Evolutionary conservation across 140 eudicot genomes (phyloP), one percentile per base, ranked within the genome.

Genomic region (Senecio squalidus): DNA sequence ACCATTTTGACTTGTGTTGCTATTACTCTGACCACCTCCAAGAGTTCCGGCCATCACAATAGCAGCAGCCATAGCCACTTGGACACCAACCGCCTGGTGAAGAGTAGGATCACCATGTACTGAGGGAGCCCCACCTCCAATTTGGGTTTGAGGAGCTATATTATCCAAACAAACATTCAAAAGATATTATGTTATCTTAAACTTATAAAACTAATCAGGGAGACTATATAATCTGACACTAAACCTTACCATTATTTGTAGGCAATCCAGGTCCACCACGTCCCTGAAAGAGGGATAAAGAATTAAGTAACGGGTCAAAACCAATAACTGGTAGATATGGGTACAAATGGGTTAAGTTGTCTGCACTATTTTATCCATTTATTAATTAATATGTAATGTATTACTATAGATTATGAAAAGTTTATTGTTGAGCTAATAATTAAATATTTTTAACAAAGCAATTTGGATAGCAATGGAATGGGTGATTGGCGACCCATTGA

Each of bases 21-120:
- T 64, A 56, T 66, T 71, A 64, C 51, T 27, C 71, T 90, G 98
- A 83, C 70, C 79, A 50, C 84, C 77, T 57, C 95, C 97, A 59
- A 82, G 88, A 58, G 80, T 76, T 75, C 87, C 87, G 25, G 94
- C 80, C 92, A 91, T 86, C 58, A 84, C 79, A 26, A 77, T 58
- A 59, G 94, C 94, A 74, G 96, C 96, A 79, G 96, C 75, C 77
- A 77, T 82, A 26, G 98, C 94, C 31, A 68, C 80, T 55, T 82
- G 84, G 44, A 74, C 64, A 71, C 92, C 98, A 62, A 86, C 38
- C 45, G 89, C 78, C 59, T 78, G 95, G 40, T 80, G 74, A 58
- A 74, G 49, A 61, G 61, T 61, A 55, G 90, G 62, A 59, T 80
- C 85, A 18, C 69, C 80, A 50, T 27, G 76, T 17, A 50, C 78